A percentile compares a stretch with the other conserved stretches of the same genome.
phyloP scores from a whole-genome alignment of 2,329 filamentous ascomycete species.

The Botrytis porri region DNA sequence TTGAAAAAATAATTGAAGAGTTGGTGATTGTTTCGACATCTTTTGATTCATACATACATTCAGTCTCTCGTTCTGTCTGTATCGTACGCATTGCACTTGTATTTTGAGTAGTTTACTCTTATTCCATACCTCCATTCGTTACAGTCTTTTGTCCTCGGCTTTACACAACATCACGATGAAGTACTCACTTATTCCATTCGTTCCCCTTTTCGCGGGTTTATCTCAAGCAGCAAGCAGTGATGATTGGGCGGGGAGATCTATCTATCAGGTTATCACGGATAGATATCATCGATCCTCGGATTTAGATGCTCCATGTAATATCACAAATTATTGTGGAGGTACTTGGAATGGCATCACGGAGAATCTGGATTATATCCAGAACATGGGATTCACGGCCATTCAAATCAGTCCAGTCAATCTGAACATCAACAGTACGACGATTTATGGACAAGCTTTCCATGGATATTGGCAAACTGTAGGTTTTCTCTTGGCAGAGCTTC shows the following conservation, averaged over 20 bases:
- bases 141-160: conserved; percentile 2
- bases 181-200: conserved; percentile 11
- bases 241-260: conserved; percentile 15
- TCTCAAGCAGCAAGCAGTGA: conserved; percentile 14
- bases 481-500: neutral
- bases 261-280: conserved; percentile 29
- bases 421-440: conserved; percentile 39
- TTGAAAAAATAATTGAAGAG: neutral
- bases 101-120: conserved; percentile 2
- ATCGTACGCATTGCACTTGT: neutral
- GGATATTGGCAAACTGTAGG: conserved; percentile 20
- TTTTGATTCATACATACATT: neutral
- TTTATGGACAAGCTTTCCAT: conserved; percentile 19
- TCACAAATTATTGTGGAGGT: conserved; percentile 47
- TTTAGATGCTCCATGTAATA: conserved; percentile 28
- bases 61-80: conserved; percentile 1
- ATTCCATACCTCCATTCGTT: neutral
- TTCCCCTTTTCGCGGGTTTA: conserved; percentile 4
- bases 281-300: conserved; percentile 44
- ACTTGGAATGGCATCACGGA: conserved; percentile 44
- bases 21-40: neutral
- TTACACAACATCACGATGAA: conserved; percentile 12
- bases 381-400: conserved; percentile 27
- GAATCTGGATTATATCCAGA: conserved; percentile 44
- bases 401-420: conserved; percentile 47